These are phyloP conservation scores for Termitomyces sp. DNA, from an alignment of 768 basidiomycete genomes.

Conservation along the genomic window DNA sequence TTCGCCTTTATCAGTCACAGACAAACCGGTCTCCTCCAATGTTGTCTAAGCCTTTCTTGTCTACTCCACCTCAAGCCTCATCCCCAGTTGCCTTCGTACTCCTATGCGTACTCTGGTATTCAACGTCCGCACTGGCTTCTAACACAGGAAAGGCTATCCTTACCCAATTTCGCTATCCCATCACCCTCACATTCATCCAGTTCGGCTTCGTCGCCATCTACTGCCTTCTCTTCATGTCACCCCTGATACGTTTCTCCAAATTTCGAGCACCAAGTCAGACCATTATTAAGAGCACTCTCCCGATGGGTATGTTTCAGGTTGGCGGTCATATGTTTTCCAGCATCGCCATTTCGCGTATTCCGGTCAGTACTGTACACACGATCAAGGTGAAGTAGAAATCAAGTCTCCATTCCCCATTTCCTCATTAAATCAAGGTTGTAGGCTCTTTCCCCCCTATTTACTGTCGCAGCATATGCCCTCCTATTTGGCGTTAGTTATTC, in stretches of 20 bases:
- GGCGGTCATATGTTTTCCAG: slow-evolving; percentile 97
- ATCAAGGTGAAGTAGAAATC: slow-evolving; percentile 72
- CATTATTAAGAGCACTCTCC: slow-evolving; percentile 76
- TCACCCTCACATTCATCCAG: slow-evolving; percentile 96
- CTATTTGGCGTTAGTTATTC: slow-evolving; percentile 95
- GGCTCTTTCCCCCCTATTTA: slow-evolving; percentile 97
- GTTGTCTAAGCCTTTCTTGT: slow-evolving; percentile 24
- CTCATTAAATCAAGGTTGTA: slow-evolving; percentile 23
- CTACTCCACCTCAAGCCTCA: slow-evolving; percentile 23
- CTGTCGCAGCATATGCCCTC: slow-evolving; percentile 91
- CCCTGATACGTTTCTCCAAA: slow-evolving; percentile 58
- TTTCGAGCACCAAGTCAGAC: slow-evolving; percentile 66
- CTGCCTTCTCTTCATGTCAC: slow-evolving; percentile 82
- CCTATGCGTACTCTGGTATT: slow-evolving; percentile 90
- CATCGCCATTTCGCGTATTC: slow-evolving; percentile 93
- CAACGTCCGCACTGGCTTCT: slow-evolving; percentile 86
- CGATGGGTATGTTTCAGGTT: slow-evolving; percentile 98
- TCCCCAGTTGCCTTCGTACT: slow-evolving; percentile 58
- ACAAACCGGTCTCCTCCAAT: slow-evolving; percentile 21
- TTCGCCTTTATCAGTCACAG: slow-evolving; percentile 20
- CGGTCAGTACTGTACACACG: slow-evolving; percentile 96
- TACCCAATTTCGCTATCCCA: slow-evolving; percentile 87
- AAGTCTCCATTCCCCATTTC: not conserved
- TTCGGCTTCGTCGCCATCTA: slow-evolving; percentile 91
- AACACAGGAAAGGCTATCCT: slow-evolving; percentile 97